A percentile compares a stretch with the other conserved stretches of the same genome.
Evolutionary conservation across 2,329 filamentous ascomycete genomes (phyloP).

Genomic region (Teratosphaeria viscida): DNA sequence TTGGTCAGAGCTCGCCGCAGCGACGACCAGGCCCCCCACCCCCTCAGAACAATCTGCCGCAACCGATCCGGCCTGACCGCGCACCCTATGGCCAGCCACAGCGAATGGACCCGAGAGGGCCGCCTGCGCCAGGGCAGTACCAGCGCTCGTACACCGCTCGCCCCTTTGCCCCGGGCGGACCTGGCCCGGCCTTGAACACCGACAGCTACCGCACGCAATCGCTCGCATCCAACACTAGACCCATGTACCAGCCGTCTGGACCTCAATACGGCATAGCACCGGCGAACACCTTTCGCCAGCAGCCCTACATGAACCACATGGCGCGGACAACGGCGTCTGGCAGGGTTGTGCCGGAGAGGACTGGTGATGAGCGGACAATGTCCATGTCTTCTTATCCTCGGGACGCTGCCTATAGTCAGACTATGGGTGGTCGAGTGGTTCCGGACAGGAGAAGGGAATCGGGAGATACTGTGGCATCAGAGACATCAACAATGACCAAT

Average conservation of each 20-base stretch:
- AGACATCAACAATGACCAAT: conserved; percentile 18
- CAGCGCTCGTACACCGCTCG: conserved; percentile 27
- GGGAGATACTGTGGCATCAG: conserved; percentile 17
- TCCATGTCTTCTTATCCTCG: conserved; percentile 78
- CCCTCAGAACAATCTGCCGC: conserved; percentile 48
- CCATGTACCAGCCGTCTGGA: conserved; percentile 57
- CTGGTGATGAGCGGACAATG: conserved; percentile 81
- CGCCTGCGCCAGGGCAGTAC: conserved; percentile 37
- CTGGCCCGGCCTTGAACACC: conserved; percentile 58
- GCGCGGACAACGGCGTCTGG: conserved; percentile 85
- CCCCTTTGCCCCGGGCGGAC: conserved; percentile 18
- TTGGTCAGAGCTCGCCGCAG: conserved; percentile 28
- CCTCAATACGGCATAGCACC: conserved; percentile 50
- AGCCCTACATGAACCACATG: conserved; percentile 57
- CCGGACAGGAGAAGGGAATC: conserved; percentile 61
- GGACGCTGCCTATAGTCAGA: conserved; percentile 71
- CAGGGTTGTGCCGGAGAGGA: conserved; percentile 78
- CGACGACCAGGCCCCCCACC: conserved; percentile 22
- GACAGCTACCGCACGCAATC: conserved; percentile 91
- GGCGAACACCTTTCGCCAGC: conserved; percentile 67
- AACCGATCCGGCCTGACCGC: conserved; percentile 52
- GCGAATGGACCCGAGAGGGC: conserved; percentile 53
- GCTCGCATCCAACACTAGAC: conserved; percentile 65
- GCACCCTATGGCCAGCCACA: conserved; percentile 64
- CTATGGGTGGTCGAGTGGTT: conserved; percentile 85